Conservation (phyloP, 2,329 filamentous ascomycete species). For the Colletotrichum lupini region DNA sequence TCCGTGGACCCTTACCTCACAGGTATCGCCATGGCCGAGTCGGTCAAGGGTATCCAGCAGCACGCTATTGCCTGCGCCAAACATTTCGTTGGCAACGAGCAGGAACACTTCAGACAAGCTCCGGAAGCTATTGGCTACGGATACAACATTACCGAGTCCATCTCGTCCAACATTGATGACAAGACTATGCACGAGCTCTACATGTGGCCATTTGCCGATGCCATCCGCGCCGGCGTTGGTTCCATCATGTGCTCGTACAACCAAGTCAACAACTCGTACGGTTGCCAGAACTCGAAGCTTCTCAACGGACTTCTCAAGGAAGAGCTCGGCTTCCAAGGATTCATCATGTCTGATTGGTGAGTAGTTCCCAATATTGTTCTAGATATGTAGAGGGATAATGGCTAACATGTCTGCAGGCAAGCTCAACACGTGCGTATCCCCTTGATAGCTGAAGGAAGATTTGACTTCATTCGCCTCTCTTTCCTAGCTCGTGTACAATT, state of each 20-base stretch:
- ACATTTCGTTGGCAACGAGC: constrained; percentile 80
- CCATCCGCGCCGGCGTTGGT: constrained; percentile 74
- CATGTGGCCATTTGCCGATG: constrained; percentile 82
- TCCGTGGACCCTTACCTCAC: constrained; percentile 80
- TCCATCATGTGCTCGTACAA: constrained; percentile 78
- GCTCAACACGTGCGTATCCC: neutral
- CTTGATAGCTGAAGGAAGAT: too few species aligned
- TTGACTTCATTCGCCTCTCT: neutral
- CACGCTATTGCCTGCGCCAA: constrained; percentile 86
- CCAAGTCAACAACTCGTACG: constrained; percentile 83
- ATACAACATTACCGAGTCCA: constrained; percentile 69
- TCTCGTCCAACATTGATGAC: constrained; percentile 75
- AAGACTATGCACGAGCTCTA: constrained; percentile 82
- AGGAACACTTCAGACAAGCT: constrained; percentile 80
- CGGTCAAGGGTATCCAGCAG: constrained; percentile 85
- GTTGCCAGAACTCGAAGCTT: constrained; percentile 81
- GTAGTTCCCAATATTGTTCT: neutral
- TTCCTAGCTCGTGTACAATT: too few species aligned
- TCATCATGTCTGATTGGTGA: constrained; percentile 82
- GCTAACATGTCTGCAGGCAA: neutral
- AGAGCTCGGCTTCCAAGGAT: constrained; percentile 84
- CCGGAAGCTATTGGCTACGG: constrained; percentile 64
- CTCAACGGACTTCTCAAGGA: constrained; percentile 82
- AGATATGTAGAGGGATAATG: neutral
- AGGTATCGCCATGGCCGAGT: constrained; percentile 77